Conservation (phyloP, 2,329 filamentous ascomycete species). For the Beauveria rudraprayagi region DNA sequence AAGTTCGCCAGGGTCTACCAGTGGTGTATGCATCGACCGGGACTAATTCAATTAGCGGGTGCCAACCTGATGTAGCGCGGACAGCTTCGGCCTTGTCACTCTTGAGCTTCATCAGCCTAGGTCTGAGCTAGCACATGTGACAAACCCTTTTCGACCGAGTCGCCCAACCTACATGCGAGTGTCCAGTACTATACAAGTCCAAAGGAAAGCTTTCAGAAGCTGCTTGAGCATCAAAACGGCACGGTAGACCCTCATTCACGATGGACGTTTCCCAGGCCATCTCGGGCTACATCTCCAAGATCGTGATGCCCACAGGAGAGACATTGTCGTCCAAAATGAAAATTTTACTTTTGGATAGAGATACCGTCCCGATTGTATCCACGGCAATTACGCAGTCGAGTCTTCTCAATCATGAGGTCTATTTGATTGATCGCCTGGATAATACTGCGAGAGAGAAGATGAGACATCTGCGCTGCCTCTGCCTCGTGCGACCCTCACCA, state of each 20-base stretch:
- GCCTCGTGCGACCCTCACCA: constrained; percentile 84
- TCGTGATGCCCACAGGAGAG: constrained; percentile 70
- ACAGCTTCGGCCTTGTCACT: constrained; percentile 1
- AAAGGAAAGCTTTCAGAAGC: not conserved
- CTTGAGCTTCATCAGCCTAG: not conserved
- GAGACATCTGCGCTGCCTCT: constrained; percentile 90
- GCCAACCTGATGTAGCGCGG: constrained; percentile 5
- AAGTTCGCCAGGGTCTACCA: not conserved
- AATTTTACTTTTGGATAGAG: constrained; percentile 85
- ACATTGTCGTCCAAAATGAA: constrained; percentile 88
- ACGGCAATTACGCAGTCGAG: constrained; percentile 93
- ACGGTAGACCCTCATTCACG: not conserved
- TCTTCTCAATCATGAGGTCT: constrained; percentile 92
- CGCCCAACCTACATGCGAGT: not conserved
- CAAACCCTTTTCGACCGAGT: not conserved
- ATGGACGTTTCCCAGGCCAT: constrained; percentile 96
- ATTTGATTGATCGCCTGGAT: constrained; percentile 92
- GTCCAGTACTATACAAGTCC: not conserved
- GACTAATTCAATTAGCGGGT: constrained; percentile 12
- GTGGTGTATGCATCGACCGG: constrained; percentile 10
- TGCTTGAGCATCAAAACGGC: not conserved
- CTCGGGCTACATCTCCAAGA: constrained; percentile 91
- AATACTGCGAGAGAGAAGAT: constrained; percentile 90
- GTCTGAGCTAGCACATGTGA: not conserved
- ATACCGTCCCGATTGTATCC: constrained; percentile 90